Conservation (phyloP, 2,329 filamentous ascomycete species). For the Scortechinia acanthostroma region DNA sequence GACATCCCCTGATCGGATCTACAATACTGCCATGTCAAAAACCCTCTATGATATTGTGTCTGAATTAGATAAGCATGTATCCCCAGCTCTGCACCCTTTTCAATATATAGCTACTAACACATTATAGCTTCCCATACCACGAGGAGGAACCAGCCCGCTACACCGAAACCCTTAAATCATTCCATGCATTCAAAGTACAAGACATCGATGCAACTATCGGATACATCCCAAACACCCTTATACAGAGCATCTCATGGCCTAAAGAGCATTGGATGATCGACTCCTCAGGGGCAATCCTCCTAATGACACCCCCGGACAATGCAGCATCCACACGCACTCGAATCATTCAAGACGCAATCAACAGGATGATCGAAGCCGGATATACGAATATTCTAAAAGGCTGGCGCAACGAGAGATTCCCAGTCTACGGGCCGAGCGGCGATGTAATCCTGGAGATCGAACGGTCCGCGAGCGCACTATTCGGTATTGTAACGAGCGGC, state of each 20-base stretch:
- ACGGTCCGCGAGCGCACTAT: slow-evolving; percentile 52
- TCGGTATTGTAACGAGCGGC: slow-evolving; percentile 62
- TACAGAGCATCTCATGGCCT: background rate
- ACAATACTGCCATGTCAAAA: too few relatives aligned
- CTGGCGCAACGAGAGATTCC: background rate
- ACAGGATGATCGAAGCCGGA: too few relatives aligned
- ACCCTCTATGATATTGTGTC: too few relatives aligned
- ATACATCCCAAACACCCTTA: slow-evolving; percentile 41
- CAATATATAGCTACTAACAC: too few relatives aligned
- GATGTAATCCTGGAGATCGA: slow-evolving; percentile 37
- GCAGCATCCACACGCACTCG: too few relatives aligned
- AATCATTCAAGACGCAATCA: too few relatives aligned
- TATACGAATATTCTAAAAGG: background rate
- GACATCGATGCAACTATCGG: slow-evolving; percentile 56
- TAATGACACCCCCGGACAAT: too few relatives aligned
- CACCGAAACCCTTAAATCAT: slow-evolving; percentile 42
- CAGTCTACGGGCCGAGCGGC: background rate
- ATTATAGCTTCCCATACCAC: slow-evolving; percentile 79
- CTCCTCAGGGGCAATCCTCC: too few relatives aligned
- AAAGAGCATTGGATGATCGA: slow-evolving; percentile 34
- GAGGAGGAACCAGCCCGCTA: slow-evolving; percentile 49
- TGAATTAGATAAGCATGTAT: too few relatives aligned
- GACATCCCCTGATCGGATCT: too few relatives aligned
- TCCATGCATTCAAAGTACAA: slow-evolving; percentile 63
- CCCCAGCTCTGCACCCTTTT: too few relatives aligned